Conservation (phyloP, 169 alveolate species). For the Plasmodium cynomolgi region DNA sequence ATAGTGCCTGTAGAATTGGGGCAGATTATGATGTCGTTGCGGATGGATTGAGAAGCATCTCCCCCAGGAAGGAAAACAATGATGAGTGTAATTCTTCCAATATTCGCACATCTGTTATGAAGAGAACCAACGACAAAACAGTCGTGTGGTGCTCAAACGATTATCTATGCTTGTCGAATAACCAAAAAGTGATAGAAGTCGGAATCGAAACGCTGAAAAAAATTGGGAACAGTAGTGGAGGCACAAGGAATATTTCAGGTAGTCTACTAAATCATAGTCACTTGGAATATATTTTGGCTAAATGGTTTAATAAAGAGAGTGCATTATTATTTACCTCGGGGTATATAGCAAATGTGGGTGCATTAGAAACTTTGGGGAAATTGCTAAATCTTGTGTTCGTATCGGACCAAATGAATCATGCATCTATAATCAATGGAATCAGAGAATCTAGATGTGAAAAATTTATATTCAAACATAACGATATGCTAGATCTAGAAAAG, state of each 20-base stretch:
- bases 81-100: background rate
- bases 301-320: conserved; percentile 85
- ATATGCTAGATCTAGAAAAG: conserved; percentile 80
- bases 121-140: conserved; percentile 22
- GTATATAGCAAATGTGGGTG: conserved; percentile 91
- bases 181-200: conserved; percentile 86
- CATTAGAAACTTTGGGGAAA: conserved; percentile 86
- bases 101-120: background rate
- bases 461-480: conserved; percentile 85
- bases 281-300: conserved; percentile 88
- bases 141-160: conserved; percentile 88
- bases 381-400: conserved; percentile 84
- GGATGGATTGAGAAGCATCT: background rate
- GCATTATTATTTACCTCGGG: conserved; percentile 89
- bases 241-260: conserved; percentile 93
- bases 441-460: conserved; percentile 82
- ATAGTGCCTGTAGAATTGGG: background rate
- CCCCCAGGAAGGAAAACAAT: background rate
- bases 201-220: conserved; percentile 83
- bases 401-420: conserved; percentile 92
- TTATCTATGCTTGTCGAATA: conserved; percentile 91
- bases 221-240: conserved; percentile 92
- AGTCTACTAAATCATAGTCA: conserved; percentile 83
- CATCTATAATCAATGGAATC: conserved; percentile 91
- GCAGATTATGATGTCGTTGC: background rate